These are phyloP conservation scores for Solanum etuberosum DNA, from an alignment of 257 asterid species.

Conservation along the genomic window DNA sequence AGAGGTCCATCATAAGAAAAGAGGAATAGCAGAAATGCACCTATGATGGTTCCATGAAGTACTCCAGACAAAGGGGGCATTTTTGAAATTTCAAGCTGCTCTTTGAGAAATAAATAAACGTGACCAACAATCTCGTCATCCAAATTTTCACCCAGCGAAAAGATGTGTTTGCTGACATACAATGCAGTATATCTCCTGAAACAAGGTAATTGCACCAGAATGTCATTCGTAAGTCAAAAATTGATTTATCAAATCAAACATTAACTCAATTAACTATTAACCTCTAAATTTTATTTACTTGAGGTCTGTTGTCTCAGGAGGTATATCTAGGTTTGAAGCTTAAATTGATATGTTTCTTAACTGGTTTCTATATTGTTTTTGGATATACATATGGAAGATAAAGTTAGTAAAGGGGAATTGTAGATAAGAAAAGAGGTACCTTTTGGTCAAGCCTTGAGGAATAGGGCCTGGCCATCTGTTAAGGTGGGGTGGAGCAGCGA, in stretches of 20 bases:
- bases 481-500: constrained; percentile 13
- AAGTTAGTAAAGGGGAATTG: too few relatives aligned
- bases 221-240: background rate
- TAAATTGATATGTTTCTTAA: background rate
- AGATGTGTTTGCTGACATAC: constrained; percentile 33
- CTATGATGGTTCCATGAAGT: constrained; percentile 78
- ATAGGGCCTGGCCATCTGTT: constrained; percentile 78
- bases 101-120: constrained; percentile 59
- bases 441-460: constrained; percentile 61
- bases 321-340: background rate
- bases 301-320: too few relatives aligned
- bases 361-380: background rate
- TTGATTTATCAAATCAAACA: background rate
- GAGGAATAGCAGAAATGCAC: constrained; percentile 12
- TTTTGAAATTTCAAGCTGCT: constrained; percentile 57
- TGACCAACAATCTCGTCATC: constrained; percentile 79
- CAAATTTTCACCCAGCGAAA: constrained; percentile 35
- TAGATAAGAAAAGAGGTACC: constrained; percentile 15
- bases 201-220: constrained; percentile 5
- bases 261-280: background rate
- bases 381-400: background rate
- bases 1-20: background rate
- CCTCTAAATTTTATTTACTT: background rate
- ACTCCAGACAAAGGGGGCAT: constrained; percentile 64
- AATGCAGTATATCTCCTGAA: constrained; percentile 74